Evolutionary conservation across 2,329 filamentous ascomycete genomes (phyloP).

Genomic region (Fusarium sp.): DNA sequence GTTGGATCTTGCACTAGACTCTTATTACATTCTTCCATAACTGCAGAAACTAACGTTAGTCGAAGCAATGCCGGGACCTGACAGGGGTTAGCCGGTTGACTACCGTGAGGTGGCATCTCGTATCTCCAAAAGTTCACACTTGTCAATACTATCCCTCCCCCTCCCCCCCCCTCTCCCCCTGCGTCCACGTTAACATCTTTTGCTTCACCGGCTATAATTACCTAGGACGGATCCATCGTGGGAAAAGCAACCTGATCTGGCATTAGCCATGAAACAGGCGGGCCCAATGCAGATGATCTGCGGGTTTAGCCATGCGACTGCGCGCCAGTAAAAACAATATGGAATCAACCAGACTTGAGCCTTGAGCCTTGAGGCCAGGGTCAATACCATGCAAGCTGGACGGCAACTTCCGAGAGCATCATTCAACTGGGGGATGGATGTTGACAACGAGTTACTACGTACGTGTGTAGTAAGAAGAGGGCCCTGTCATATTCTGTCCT

Average conservation of each 20-base stretch:
- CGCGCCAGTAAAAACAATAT: no score
- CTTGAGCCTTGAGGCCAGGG: slow-evolving; percentile 5
- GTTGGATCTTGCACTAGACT: slow-evolving; percentile 26
- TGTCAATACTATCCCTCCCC: background rate
- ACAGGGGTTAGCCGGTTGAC: slow-evolving; percentile 23
- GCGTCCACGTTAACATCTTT: background rate
- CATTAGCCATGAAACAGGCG: slow-evolving; percentile 16
- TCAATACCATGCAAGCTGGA: slow-evolving; percentile 10
- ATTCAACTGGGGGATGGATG: background rate
- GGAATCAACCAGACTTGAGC: no score
- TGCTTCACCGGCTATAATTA: slow-evolving; percentile 1
- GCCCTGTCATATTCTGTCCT: no score
- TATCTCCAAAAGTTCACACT: background rate
- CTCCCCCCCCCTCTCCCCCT: slow-evolving; percentile 12
- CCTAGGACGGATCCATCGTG: background rate
- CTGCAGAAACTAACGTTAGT: slow-evolving; percentile 27
- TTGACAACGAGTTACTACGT: slow-evolving; percentile 2
- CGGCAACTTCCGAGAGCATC: slow-evolving; percentile 31
- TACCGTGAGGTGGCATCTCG: slow-evolving; percentile 10
- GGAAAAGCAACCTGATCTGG: background rate
- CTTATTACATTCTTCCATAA: background rate
- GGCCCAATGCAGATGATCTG: slow-evolving; percentile 35
- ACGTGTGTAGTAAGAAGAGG: slow-evolving; percentile 5
- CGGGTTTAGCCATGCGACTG: slow-evolving; percentile 9
- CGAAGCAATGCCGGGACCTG: slow-evolving; percentile 25